These are phyloP conservation scores for Ogataea kodamae DNA, from an alignment of 805 yeast species.

Conservation along the genomic window DNA sequence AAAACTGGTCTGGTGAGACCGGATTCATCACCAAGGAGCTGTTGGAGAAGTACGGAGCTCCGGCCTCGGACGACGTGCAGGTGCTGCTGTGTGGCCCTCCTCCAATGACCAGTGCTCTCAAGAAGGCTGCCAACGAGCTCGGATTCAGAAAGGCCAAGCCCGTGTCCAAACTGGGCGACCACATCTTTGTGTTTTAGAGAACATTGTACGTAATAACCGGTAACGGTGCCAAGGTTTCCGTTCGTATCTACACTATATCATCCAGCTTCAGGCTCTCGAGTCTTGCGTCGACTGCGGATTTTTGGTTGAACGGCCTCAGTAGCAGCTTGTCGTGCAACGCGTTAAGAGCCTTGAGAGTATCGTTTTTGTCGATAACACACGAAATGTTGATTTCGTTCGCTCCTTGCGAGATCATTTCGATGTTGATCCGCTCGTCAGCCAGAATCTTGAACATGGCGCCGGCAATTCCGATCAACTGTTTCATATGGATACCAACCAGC, in stretches of 20 bases:
- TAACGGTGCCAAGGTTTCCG: no score
- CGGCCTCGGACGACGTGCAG: conserved; percentile 56
- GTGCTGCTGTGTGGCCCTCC: conserved; percentile 92
- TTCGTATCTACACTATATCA: conserved; percentile 2
- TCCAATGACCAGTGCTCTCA: conserved; percentile 81
- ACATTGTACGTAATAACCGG: no score
- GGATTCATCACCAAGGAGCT: conserved; percentile 82
- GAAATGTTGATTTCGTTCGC: conserved; percentile 97
- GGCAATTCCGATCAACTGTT: conserved; percentile 93
- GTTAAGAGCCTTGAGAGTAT: conserved; percentile 80
- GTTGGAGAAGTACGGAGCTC: conserved; percentile 60
- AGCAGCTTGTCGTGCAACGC: conserved; percentile 78
- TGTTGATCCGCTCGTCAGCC: conserved; percentile 87
- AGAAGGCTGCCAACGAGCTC: conserved; percentile 68
- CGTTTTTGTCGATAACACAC: conserved; percentile 83
- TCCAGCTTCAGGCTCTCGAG: conserved; percentile 43
- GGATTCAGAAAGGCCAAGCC: conserved; percentile 86
- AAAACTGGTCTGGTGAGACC: conserved; percentile 67
- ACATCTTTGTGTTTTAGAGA: conserved; percentile 74
- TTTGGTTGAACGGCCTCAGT: conserved; percentile 38
- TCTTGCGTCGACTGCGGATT: conserved; percentile 41
- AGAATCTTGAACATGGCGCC: conserved; percentile 94
- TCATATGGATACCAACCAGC: conserved; percentile 95
- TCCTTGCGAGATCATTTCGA: conserved; percentile 98
- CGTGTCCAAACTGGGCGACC: conserved; percentile 85